Evolutionary conservation across 345 rosid genomes (phyloP), one percentile per base, ranked within the genome.

Genomic region (Euphorbia tirucalli): DNA sequence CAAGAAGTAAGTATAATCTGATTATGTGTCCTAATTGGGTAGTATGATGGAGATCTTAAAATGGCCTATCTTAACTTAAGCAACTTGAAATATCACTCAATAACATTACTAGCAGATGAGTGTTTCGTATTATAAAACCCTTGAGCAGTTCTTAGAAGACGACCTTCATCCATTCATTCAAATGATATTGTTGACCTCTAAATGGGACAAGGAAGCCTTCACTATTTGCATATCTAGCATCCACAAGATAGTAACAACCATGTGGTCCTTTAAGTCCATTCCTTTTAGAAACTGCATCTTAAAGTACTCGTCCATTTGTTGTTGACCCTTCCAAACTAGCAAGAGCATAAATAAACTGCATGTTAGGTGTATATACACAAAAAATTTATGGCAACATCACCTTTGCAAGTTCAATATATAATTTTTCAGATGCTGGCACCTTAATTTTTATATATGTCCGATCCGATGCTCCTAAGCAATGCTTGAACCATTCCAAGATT

Each of bases 401-500:
- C 18, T 15, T 68, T 68, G 11, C 31, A 19, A 21, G 22, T 68
- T 11, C 62, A 3, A 39, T 54, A 22, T n/a, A 21, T 41, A 65
- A 44, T 43, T 46, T 44, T 76, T 71, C 28, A n/a, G 1, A 13
- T 4, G 6, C 0, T 4, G 52, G 61, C 28, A 35, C 70, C 22
- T 35, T 65, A 0, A 71, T 10, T 15, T 5, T 37, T 21, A 76
- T 70, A 31, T 16, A 57, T 35, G 55, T 70, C 25, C 31, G 62
- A 76, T 76, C 50, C 39, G 70, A 32, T 14, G 74, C 71, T 31
- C 66, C 59, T 3, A 70, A 24, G 56, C 61, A 75, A 43, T 63
- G n/a, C 56, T 50, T 50, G 24, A 50, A 50, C 58, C 27, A 54
- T 54, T 54, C 58, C 58, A 54, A 18, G 0, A 1, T 21, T 54